Percentiles rank a stretch among this genome's conserved stretches.
Evolutionary conservation across 345 rosid genomes (phyloP).

Genomic region (Ricinus communis): DNA sequence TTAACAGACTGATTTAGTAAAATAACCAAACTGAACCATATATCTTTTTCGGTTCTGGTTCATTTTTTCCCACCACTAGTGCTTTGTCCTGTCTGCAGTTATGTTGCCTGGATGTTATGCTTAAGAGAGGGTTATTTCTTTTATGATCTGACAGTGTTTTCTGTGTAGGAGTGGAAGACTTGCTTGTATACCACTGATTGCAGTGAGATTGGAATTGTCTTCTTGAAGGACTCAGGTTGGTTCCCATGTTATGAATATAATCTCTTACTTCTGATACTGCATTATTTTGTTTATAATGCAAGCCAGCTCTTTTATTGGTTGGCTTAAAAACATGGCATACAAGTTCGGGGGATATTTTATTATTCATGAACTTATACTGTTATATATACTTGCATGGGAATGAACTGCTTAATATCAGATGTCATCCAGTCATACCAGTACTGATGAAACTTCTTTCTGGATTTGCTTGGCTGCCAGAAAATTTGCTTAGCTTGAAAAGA

Average conservation of each 20-base stretch:
- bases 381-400: not conserved
- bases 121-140: constrained; percentile 7
- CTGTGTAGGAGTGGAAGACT: constrained; percentile 70
- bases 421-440: not conserved
- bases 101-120: constrained; percentile 1
- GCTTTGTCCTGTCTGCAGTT: constrained; percentile 18
- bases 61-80: too few relatives aligned
- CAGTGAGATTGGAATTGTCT: constrained; percentile 83
- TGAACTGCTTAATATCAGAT: not conserved
- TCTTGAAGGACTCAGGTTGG: constrained; percentile 61
- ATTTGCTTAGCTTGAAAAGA: constrained; percentile 73
- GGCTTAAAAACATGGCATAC: not conserved
- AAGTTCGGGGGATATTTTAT: too few relatives aligned
- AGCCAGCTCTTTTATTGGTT: constrained; percentile 2
- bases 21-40: too few relatives aligned
- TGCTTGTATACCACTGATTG: constrained; percentile 80
- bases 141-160: constrained; percentile 21
- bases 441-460: constrained; percentile 23
- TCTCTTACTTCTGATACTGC: not conserved
- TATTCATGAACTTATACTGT: not conserved
- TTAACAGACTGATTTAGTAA: too few relatives aligned
- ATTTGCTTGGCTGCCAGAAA: constrained; percentile 42
- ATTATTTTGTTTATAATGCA: not conserved
- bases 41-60: too few relatives aligned
- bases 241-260: constrained; percentile 3